Evolutionary conservation across 2,329 filamentous ascomycete species (phyloP), one percentile per base, ranked within the genome.

Genomic region (Lachnellula arida): DNA sequence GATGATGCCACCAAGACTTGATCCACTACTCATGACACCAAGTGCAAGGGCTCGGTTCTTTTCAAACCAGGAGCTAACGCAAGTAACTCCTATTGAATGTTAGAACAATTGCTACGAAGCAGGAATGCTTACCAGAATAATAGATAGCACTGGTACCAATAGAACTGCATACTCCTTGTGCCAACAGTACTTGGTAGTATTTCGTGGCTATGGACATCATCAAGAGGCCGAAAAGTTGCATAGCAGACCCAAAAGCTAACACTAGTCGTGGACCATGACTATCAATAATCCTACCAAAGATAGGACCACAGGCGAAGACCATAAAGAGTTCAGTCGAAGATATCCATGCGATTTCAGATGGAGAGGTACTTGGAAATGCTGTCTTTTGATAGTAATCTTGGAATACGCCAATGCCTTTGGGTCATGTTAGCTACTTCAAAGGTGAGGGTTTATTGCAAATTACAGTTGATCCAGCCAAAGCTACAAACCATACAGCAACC

Each of bases 241-340:
- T 51, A 9, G 70, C 40, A 15, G 49, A 32, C 5, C 63, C 63
- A 52, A 57, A 23, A 0, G 80, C 22, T 2, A 85, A 63, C 0
- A 88, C 69, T 46, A 71, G 76, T 19, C 78, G 76, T 0, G 85
- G 82, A 12, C 86, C 85, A 55, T 82, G 79, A 51, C 74, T 78
- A 63, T 89, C 86, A 61, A 78, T 86, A 0, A 85, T 46, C 40
- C 78, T 80, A 1, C 85, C 85, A 14, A 85, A 76, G 15, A 87
- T 62, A 0, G 82, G 81, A 0, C 84, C 83, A 61, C 76, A 59
- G 15, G 65, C 63, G 42, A 69, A 64, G 71, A 85, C 73, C 60
- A 80, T 73, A 58, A 78, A 79, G 28, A 76, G 70, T 57, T 82
- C 74, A 1, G 44, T 22, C 14, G 80, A 80, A 0, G 78, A 74